Evolutionary conservation across 305 asterid genomes (phyloP), one percentile per base, ranked within the genome.

Genomic region (Euphrasia arctica): DNA sequence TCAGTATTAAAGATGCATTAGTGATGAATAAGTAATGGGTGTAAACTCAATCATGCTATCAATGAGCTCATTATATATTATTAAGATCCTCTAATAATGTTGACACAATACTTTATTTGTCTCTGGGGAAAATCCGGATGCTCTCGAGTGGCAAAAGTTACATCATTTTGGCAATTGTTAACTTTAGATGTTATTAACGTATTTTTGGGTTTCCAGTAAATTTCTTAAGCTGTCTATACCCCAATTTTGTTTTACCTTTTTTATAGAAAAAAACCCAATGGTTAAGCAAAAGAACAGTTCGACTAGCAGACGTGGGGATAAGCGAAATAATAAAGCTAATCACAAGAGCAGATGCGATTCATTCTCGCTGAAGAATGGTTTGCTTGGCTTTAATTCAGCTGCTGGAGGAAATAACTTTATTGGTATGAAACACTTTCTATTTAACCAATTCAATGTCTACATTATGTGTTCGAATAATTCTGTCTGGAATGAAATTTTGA

Each of bases 301-400:
- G 52, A 70, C 69, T 68, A 74, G 81, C 78, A 88, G 80, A 78
- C 89, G 96, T 22, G 86, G 91, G 65, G 97, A 87, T 70, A 93
- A 84, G 72, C 82, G 95, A 85, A 84, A 72, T 70, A 77, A 82
- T 73, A 90, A 87, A 80, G 73, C 75, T 67, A 73, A 70, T 67
- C 70, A 76, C 42, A 93, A 83, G 82, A 83, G 74, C 68, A 85
- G 82, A 75, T 66, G 80, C 8, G 95, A 90, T 61, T 75, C 88
- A 69, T 83, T 84, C 69, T 88, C 82, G 41, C 75, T 90, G 71
- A 90, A 83, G 88, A 88, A 79, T 83, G 96, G 99, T 64, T 75
- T 86, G 78, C 70, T 82, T 71, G 88, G 95, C 78, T 84, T 93
- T 74, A 73, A 76, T 77, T 78, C 96, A 51, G 83, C 86, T 70